These are phyloP conservation scores for Hypoxylon cercidicola DNA, from an alignment of 495 filamentous ascomycete genomes.

Conservation along the genomic window DNA sequence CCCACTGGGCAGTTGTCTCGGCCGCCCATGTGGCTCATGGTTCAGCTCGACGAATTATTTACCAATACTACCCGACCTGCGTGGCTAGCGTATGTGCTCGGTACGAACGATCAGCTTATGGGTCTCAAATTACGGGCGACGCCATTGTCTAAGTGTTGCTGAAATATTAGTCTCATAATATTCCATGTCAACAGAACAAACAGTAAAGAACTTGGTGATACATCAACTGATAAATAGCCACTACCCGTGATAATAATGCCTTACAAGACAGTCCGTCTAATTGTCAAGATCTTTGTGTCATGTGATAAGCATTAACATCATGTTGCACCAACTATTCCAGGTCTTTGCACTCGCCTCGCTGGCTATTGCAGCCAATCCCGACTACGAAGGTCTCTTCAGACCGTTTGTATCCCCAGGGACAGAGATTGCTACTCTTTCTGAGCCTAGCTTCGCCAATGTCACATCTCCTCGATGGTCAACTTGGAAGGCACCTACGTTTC, in stretches of 20 bases:
- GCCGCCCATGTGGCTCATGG: too few species aligned
- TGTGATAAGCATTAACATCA: neutral
- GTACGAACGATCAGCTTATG: too few species aligned
- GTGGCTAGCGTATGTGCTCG: too few species aligned
- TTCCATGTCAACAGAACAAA: too few species aligned
- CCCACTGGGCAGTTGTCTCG: too few species aligned
- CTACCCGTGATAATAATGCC: too few species aligned
- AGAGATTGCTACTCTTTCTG: slow-evolving; percentile 6
- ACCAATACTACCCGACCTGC: too few species aligned
- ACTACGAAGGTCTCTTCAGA: slow-evolving; percentile 1
- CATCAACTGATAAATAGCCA: neutral
- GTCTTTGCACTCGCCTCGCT: neutral
- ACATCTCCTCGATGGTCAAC: slow-evolving; percentile 16
- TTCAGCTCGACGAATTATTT: too few species aligned
- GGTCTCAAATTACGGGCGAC: too few species aligned
- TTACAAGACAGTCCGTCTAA: neutral
- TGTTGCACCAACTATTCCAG: neutral
- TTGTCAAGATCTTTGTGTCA: neutral
- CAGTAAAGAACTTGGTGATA: too few species aligned
- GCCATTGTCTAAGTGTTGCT: too few species aligned
- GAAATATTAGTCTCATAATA: too few species aligned
- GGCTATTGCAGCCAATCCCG: neutral
- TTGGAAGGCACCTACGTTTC: slow-evolving; percentile 36
- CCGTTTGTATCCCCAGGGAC: neutral
- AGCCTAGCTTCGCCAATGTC: slow-evolving; percentile 31